Percentiles rank a stretch among this genome's conserved stretches.
Conservation (phyloP, 1,284 basidiomycete species). For the Cerioporus squamosus region DNA sequence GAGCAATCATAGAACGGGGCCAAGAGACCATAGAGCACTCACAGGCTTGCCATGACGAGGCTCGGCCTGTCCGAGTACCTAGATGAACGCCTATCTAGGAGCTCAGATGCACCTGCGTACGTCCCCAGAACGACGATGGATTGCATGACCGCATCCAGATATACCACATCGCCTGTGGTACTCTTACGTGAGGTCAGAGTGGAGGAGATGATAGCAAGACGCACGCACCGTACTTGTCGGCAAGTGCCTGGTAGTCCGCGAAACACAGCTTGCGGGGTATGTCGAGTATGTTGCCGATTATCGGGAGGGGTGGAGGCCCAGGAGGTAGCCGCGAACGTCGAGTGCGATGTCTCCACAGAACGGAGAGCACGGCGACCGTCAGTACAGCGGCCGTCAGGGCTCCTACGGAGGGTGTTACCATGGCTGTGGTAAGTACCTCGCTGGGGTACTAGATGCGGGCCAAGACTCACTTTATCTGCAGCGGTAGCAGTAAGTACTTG, state of each 20-base stretch:
- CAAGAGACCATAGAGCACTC: not conserved
- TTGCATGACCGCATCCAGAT: conserved; percentile 4
- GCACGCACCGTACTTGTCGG: not conserved
- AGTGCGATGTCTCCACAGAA: no score
- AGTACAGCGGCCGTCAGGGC: no score
- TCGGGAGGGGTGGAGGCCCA: conserved; percentile 1
- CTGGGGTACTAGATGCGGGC: no score
- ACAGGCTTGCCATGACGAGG: conserved; percentile 14
- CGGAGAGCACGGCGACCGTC: no score
- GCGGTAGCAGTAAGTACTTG: no score
- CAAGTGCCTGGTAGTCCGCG: not conserved
- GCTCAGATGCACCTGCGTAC: not conserved
- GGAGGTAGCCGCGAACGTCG: not conserved
- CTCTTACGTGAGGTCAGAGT: not conserved
- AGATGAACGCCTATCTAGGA: conserved; percentile 1
- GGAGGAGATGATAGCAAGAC: not conserved
- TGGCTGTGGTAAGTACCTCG: no score
- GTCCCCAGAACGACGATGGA: conserved; percentile 8
- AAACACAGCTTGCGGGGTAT: not conserved
- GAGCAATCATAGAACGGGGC: not conserved
- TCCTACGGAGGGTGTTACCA: no score
- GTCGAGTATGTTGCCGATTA: conserved; percentile 5
- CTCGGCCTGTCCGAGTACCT: conserved; percentile 22
- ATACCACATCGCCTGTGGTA: conserved; percentile 13
- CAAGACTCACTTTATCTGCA: no score